Base-by-base conservation (phyloP, 169 alveolate species). In the Plasmodium yoelii region DNA sequence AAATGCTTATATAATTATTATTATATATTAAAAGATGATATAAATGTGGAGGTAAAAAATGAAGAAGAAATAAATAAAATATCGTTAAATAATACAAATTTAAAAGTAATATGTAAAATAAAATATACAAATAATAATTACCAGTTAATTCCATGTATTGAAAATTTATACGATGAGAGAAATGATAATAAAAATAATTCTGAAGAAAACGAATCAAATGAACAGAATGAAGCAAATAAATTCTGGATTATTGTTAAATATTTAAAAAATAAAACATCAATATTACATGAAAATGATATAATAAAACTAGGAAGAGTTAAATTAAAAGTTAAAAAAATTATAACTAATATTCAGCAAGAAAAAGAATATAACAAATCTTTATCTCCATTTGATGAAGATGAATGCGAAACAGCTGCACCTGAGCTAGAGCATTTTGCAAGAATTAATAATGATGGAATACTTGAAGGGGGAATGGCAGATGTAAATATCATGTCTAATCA, bases 281-380 rank as follows among this genome's bases (percentile, higher is more conserved):
- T 57, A 53, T 44, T 92, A 18, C 88, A 75, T 26, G 95, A 92
- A 67, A 94, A 93, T 22, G 95, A 92, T 13, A 90, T 88, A 6
- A 72, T 92, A 28, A 92, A 77, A 44, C 51, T 92, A 8, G 95
- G 95, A 64, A 92, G 95, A 73, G 72, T 88, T 5, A 92, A 92
- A 24, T 67, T 88, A 13, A 74, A 93, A 64, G 94, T 94, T 24
- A 94, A 94, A 87, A 94, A 94, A 47, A 67, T 73, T 49, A 84
- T 91, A 51, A 73, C 91, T 5, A 90, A 73, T 55, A 12, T 42
- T 55, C 90, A 84, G 24, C 94, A 90, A 53, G 94, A 84, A n/a
- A 84, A 51, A 34, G 93, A 70, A 26, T 88, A 75, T 47, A 61
- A 70, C 26, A 91, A 65, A 60, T 84, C 94, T 1, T 4, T 65